Evolutionary conservation across 2,329 filamentous ascomycete species (phyloP).

Genomic region (Chaetomium globosum): DNA sequence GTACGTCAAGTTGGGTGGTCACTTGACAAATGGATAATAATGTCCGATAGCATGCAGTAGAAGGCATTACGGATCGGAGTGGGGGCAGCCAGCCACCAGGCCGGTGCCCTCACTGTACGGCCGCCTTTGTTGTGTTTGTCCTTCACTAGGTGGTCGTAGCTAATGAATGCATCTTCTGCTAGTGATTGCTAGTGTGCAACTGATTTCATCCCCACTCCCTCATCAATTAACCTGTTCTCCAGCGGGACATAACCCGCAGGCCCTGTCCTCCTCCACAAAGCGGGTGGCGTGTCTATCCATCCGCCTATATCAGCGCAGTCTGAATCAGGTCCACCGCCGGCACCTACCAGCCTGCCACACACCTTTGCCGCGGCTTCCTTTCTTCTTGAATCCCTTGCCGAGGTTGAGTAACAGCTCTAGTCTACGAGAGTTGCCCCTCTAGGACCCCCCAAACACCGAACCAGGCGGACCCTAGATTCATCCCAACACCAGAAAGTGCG

Average conservation of each 20-base stretch:
- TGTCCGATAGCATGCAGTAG: slow-evolving; percentile 1
- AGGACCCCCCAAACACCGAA: too few species aligned
- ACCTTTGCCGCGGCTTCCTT: not conserved
- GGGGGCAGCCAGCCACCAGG: not conserved
- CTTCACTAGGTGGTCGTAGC: not conserved
- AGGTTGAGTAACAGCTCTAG: not conserved
- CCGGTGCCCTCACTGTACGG: not conserved
- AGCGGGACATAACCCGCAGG: too few species aligned
- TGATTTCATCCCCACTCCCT: too few species aligned
- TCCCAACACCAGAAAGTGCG: too few species aligned
- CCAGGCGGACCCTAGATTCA: too few species aligned
- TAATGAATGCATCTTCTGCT: not conserved
- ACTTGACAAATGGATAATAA: not conserved
- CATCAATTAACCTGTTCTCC: too few species aligned
- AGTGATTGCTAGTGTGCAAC: not conserved
- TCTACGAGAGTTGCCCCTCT: not conserved
- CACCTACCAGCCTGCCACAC: too few species aligned
- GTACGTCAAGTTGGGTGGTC: not conserved
- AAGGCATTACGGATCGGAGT: not conserved
- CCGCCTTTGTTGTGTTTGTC: not conserved
- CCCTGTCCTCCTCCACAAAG: too few species aligned
- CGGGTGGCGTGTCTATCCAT: too few species aligned
- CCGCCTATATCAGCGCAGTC: too few species aligned
- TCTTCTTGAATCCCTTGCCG: not conserved
- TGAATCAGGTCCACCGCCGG: not conserved